Evolutionary conservation across 176 grass and related monocot species (phyloP), one percentile per base, ranked within the genome.

Genomic region (Urochloa ruziziensis): DNA sequence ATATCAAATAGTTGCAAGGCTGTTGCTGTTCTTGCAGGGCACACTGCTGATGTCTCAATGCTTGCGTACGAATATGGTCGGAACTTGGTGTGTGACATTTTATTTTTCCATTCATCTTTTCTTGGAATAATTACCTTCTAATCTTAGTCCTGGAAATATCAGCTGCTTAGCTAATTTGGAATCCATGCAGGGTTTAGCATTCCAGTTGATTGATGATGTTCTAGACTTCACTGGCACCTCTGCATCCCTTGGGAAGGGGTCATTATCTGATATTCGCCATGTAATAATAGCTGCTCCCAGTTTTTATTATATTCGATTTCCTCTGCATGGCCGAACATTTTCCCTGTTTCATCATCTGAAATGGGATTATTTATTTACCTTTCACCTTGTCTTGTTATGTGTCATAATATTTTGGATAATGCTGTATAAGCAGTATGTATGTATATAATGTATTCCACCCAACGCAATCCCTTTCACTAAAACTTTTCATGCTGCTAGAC

Each of bases 1-100:
- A 94, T 99, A 82, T 99, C 96, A 78, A 99, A 96, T 74, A 99
- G 96, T 81, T 99, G 96, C 86, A 96, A 96, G 79, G 79, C 93
- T 62, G 81, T 96, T 87, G 93, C 96, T 74, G 62, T 99, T 86
- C 93, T 99, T 78, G 91, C 96, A 29, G 96, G 93, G 44, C 96
- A 99, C 87, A 96, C 91, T 62, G 77, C 93, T 61, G 96, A 99
- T 70, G 91, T 99, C 69, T 90, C 96, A 6, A 62, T 85, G 80
- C 91, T 92, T 90, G 93, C 96, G 54, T 99, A 92, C 30, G 91
- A 99, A 49, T 99, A 99, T 85, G 96, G 96, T 27, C 89, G 93
- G 73, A 96, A 99, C 84, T 84, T 99, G 89, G 96, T 98, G 43
- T 54, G 88, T 89, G 44, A 56, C 10, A 24, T 83, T 54, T 52